Base-by-base conservation (phyloP, 768 basidiomycete genomes). In the Lentinula sp. region DNA sequence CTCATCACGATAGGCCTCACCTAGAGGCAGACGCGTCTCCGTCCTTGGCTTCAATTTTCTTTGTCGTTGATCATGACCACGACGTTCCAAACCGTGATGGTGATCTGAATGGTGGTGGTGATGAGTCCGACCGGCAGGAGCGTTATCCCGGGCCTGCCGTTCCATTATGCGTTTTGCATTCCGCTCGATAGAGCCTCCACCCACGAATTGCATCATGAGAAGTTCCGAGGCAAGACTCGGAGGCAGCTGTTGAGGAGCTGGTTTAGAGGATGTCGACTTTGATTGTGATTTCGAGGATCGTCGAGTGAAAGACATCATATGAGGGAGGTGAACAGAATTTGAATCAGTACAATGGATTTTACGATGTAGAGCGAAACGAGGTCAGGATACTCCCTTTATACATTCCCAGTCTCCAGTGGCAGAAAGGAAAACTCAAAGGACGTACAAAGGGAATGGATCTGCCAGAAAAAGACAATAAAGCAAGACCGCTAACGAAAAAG, bases 161-260 rank as follows among this genome's bases (percentile, higher is more conserved):
- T 72, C 67, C 67, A 75, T 70, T 56, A 73, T 61, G 6, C 73
- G 73, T 46, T 69, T 70, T 31, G 72, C 69, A 23, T 78, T 74
- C 23, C 67, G 61, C 37, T 77, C 72, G 62, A 73, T 68, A 32
- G 62, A 70, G 0, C 80, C 80, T 42, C 80, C 80, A 48, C 77
- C 80, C 18, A 70, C 55, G 43, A 80, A 70, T 66, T 81, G 80
- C 71, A 76, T 73, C 61, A 81, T 70, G 2, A 75, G 78, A 45
- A 80, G 71, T 58, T 81, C 78, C 39, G 74, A 73, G 15, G 70
- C 67, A 39, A 81, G 71, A 8, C 78, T 76, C 4, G 78, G 68
- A 69, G 78, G 67, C 13, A 77, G 65, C 18, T 53, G 51, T 13
- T 53, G 51, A 21, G 51, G 15, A 4, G 51, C 32, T 2, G 51